Evolutionary conservation across 176 grass and related monocot genomes (phyloP).

Genomic region (Musa schizocarpa): DNA sequence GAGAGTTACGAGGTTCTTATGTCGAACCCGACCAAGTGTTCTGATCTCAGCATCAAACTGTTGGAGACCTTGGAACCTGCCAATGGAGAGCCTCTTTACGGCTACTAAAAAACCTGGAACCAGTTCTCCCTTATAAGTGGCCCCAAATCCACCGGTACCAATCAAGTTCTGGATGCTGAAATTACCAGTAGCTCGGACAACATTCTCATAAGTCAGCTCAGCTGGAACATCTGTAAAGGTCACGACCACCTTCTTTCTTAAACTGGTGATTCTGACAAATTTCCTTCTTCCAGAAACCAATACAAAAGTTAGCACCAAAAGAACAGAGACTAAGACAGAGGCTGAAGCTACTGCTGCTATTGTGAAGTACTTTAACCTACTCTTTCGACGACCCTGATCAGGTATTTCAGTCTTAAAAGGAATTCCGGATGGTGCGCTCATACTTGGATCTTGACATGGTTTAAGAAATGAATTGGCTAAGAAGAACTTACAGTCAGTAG

Average conservation of each 20-base stretch:
- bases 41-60: constrained; percentile 64
- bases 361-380: constrained; percentile 28
- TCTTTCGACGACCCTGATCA: constrained; percentile 14
- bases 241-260: constrained; percentile 39
- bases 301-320: constrained; percentile 31
- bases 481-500: constrained; percentile 41
- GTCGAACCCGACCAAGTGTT: constrained; percentile 49
- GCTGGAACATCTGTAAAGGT: constrained; percentile 38
- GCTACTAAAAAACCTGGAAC: constrained; percentile 47
- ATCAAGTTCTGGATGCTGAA: constrained; percentile 66
- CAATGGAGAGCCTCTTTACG: constrained; percentile 59
- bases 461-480: constrained; percentile 35
- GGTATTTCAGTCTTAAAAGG: constrained; percentile 6
- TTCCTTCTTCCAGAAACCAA: constrained; percentile 47
- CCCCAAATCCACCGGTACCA: constrained; percentile 53
- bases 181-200: constrained; percentile 47
- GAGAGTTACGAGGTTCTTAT: constrained; percentile 65
- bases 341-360: constrained; percentile 24
- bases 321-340: constrained; percentile 29
- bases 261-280: constrained; percentile 20
- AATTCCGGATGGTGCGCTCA: constrained; percentile 3
- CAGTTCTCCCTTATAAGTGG: constrained; percentile 57
- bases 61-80: constrained; percentile 56
- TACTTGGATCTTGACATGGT: constrained; percentile 23
- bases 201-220: constrained; percentile 47